Evolutionary conservation across 2,329 filamentous ascomycete species (phyloP).

Genomic region (Colletotrichum sp.): DNA sequence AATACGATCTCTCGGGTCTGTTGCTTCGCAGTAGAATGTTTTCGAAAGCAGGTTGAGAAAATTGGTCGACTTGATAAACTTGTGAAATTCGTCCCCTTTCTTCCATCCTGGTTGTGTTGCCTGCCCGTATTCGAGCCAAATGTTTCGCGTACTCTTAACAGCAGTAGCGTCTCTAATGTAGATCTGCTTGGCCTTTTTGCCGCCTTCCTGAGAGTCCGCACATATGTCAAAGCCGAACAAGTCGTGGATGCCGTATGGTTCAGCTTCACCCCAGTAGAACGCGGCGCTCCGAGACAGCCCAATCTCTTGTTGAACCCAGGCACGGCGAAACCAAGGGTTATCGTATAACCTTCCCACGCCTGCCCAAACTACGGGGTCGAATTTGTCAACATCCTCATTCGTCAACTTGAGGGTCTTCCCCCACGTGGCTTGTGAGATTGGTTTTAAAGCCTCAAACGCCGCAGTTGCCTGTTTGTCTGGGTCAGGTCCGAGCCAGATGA

Average conservation of each 20-base stretch:
- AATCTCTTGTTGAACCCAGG: background rate
- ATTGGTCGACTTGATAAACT: background rate
- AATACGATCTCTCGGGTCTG: background rate
- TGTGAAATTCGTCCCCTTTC: background rate
- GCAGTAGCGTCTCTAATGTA: background rate
- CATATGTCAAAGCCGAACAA: background rate
- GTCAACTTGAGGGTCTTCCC: background rate
- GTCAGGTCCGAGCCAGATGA: background rate
- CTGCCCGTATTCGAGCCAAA: background rate
- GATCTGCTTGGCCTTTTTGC: background rate
- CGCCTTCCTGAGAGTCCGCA: background rate
- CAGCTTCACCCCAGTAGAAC: background rate
- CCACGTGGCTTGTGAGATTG: background rate
- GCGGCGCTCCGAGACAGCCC: background rate
- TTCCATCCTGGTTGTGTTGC: background rate
- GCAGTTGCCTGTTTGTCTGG: background rate
- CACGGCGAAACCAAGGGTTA: background rate
- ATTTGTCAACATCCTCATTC: background rate
- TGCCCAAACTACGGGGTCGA: background rate
- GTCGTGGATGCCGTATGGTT: background rate
- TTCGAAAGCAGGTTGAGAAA: background rate
- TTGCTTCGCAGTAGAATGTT: background rate
- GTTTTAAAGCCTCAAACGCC: background rate
- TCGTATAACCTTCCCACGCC: background rate
- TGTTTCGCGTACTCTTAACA: background rate